Base-by-base conservation (phyloP, 2,329 filamentous ascomycete species). In the Cercospora sp. region DNA sequence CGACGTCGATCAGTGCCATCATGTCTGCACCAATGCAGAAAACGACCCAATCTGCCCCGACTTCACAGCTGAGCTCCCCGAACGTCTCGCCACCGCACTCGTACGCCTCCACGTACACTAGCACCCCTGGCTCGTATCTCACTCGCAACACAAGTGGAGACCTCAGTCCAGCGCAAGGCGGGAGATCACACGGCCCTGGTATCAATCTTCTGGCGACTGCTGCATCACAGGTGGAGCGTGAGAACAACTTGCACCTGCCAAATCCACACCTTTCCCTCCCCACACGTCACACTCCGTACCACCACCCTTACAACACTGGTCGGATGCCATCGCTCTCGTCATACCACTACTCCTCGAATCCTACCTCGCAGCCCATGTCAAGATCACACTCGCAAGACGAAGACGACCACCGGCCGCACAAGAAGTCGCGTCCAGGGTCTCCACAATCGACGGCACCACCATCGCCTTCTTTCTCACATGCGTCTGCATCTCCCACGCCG, bases 41-140 rank as follows among this genome's bases (percentile, higher is more conserved):
- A 70, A 90, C 92, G 78, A 93, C 94, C 71, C 91, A 93, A 76
- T 97, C 94, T 33, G 94, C 94, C 16, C 94, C 94, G 10, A 88
- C 89, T 13, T 97, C 94, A 13, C 90, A 93, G 69, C 84, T 97
- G 65, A 92, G 86, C 65, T 98, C 94, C n/a, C 94, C 94, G 58
- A 97, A 97, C 79, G 92, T 97, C 61, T 98, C 94, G 20, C 95
- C 95, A 60, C 94, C 95, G 60, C 92, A 97, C 81, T 94, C 92
- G 0, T 97, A 91, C 83, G 84, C 85, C 65, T 68, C 66, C 36
- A 86, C 82, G 71, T 89, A 87, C 76, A 84, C 86, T 58, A 84
- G 84, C 61, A 87, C 86, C 74, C 82, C 86, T 70, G 83, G 85
- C 63, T 85, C 84, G n/a, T 85, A 85, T 68, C 79, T 89, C 69